These are phyloP conservation scores for Aspergillus bridgeri DNA, from an alignment of 495 filamentous ascomycete species.

Conservation along the genomic window DNA sequence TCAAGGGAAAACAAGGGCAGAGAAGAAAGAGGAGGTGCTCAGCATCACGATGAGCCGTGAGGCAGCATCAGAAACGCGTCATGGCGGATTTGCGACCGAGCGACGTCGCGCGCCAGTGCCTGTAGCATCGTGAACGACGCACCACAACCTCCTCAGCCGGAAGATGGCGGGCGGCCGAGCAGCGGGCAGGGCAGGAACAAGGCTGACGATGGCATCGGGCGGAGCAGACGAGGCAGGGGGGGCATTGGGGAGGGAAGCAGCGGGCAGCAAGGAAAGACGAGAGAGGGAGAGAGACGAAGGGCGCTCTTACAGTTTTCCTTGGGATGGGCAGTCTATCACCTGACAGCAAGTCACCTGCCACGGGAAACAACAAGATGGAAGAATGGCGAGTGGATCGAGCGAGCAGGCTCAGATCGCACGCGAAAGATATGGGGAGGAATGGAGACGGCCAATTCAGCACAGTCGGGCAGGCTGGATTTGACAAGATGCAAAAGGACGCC, in stretches of 20 bases:
- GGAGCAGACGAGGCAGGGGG: neutral
- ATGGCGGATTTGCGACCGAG: conserved; percentile 31
- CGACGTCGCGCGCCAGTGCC: conserved; percentile 17
- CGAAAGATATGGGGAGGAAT: conserved; percentile 15
- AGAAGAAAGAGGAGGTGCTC: neutral
- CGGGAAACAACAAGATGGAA: conserved; percentile 45
- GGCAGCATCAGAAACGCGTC: conserved; percentile 30
- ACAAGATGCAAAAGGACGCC: conserved; percentile 22
- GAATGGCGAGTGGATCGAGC: conserved; percentile 34
- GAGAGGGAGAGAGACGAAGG: conserved; percentile 4
- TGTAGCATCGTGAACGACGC: conserved; percentile 13
- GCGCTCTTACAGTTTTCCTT: conserved; percentile 35
- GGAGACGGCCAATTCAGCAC: conserved; percentile 5
- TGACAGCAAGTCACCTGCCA: conserved; percentile 53
- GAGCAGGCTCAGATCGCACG: conserved; percentile 20
- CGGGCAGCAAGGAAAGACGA: conserved; percentile 7
- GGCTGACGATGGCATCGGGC: neutral
- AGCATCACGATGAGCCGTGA: neutral
- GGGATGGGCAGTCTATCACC: conserved; percentile 50
- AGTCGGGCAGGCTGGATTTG: conserved; percentile 14
- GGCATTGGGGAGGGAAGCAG: conserved; percentile 5
- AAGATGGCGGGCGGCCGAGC: neutral
- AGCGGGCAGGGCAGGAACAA: neutral
- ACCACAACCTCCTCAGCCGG: conserved; percentile 4
- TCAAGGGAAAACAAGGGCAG: neutral